phyloP scores from a whole-genome alignment of 2,329 filamentous ascomycete species.

The Neofusicoccum ribis region DNA sequence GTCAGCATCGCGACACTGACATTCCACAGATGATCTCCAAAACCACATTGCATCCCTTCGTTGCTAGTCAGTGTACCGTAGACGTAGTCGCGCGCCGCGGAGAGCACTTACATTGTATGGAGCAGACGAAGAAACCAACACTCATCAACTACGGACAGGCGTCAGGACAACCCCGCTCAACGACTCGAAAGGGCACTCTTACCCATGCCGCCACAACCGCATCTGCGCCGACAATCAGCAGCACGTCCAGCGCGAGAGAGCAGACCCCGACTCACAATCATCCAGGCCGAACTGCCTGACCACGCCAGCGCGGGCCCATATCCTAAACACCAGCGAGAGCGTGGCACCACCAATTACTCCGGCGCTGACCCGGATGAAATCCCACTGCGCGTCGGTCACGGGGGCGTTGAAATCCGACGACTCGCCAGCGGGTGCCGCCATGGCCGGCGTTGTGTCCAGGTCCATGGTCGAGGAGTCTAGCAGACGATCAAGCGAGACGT shows the following conservation, averaged over 20 bases:
- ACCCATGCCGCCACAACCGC: conserved; percentile 8
- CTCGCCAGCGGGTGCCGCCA: background rate
- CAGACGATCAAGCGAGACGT: too few species aligned
- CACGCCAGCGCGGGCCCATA: background rate
- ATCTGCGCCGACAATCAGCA: background rate
- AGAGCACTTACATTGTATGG: background rate
- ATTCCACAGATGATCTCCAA: conserved; percentile 5
- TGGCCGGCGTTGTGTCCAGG: background rate
- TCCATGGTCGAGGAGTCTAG: background rate
- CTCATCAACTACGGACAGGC: background rate
- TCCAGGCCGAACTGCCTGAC: conserved; percentile 2
- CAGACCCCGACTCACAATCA: background rate
- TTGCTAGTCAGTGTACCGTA: background rate
- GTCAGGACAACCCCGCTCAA: background rate
- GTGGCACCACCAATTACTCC: background rate
- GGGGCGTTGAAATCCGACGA: conserved; percentile 1
- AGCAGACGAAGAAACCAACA: conserved; percentile 4
- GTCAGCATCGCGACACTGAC: background rate
- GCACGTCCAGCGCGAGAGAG: background rate
- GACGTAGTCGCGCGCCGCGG: too few species aligned
- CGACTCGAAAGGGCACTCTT: background rate
- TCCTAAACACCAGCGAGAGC: background rate
- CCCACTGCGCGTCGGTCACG: background rate
- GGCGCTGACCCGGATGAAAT: background rate
- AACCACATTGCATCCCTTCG: conserved; percentile 4